A percentile compares a stretch with the other conserved stretches of the same genome.
Evolutionary conservation across 768 basidiomycete species (phyloP).

Genomic region (Lactifluus piperatus): DNA sequence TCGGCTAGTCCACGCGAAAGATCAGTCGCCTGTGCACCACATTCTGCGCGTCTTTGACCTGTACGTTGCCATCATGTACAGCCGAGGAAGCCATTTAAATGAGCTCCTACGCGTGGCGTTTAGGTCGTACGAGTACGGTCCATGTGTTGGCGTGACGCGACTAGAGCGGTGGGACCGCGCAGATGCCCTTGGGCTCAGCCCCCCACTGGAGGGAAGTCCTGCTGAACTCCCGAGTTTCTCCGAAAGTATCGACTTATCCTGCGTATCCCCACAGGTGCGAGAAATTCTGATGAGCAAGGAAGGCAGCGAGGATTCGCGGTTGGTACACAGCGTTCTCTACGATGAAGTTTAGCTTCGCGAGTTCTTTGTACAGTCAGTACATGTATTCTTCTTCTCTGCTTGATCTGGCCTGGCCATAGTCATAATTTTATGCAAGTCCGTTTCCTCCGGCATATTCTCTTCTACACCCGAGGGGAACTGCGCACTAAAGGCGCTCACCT

Average conservation of each 20-base stretch:
- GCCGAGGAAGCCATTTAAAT: not conserved
- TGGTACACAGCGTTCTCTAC: conserved; percentile 13
- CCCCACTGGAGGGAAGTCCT: conserved; percentile 61
- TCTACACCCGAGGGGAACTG: too few relatives aligned
- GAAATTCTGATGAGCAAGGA: conserved; percentile 16
- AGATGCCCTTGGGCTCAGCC: conserved; percentile 62
- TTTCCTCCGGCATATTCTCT: too few relatives aligned
- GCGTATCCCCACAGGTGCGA: conserved; percentile 1
- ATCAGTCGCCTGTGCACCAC: conserved; percentile 53
- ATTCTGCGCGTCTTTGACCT: conserved; percentile 77
- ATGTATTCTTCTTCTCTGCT: too few relatives aligned
- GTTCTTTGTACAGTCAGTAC: too few relatives aligned
- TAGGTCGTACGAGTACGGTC: conserved; percentile 74
- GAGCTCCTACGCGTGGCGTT: conserved; percentile 3
- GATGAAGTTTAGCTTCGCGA: conserved; percentile 13
- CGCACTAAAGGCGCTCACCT: too few relatives aligned
- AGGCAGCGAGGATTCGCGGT: conserved; percentile 8
- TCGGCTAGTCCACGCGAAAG: conserved; percentile 52
- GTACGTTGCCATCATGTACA: conserved; percentile 32
- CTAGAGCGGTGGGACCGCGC: conserved; percentile 88
- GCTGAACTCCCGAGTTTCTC: too few relatives aligned
- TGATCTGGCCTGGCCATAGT: too few relatives aligned
- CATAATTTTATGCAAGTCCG: too few relatives aligned
- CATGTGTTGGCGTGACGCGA: conserved; percentile 70
- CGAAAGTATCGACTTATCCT: not conserved